Conservation (phyloP, 129 eudicot genomes). For the Chrysanthemum seticuspe region DNA sequence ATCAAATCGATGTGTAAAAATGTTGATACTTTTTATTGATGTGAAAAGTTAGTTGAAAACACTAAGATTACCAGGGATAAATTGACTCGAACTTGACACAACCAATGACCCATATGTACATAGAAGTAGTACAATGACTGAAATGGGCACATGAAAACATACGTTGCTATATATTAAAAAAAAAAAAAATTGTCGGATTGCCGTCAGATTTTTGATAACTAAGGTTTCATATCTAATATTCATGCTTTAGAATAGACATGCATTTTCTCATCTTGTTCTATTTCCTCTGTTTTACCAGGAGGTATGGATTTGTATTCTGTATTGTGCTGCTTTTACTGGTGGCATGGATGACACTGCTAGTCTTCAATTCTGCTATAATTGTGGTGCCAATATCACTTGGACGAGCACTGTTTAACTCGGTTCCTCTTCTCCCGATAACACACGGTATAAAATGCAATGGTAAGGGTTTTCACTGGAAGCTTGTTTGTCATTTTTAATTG, state of each 20-base stretch:
- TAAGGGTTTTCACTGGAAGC: conserved; percentile 23
- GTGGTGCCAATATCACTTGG: conserved; percentile 85
- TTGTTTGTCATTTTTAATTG: neutral
- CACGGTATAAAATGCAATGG: conserved; percentile 97
- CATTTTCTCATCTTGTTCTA: neutral
- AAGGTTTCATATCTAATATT: too few species aligned
- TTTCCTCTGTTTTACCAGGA: conserved; percentile 36
- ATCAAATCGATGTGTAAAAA: too few species aligned
- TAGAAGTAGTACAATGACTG: too few species aligned
- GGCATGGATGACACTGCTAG: conserved; percentile 87
- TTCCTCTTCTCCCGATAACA: conserved; percentile 88
- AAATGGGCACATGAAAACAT: too few species aligned
- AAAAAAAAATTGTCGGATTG: too few species aligned
- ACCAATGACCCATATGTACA: too few species aligned
- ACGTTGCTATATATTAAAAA: too few species aligned
- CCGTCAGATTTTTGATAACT: too few species aligned
- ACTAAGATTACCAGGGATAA: too few species aligned
- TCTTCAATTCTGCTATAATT: conserved; percentile 64
- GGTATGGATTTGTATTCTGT: conserved; percentile 74
- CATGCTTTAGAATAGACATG: neutral
- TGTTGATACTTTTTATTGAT: too few species aligned
- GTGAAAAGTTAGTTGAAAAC: too few species aligned
- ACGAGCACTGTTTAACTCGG: conserved; percentile 62
- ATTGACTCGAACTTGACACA: too few species aligned
- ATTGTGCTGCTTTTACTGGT: conserved; percentile 76